Conservation (phyloP, 2,329 filamentous ascomycete species). For the Paramyrothecium roridum region DNA sequence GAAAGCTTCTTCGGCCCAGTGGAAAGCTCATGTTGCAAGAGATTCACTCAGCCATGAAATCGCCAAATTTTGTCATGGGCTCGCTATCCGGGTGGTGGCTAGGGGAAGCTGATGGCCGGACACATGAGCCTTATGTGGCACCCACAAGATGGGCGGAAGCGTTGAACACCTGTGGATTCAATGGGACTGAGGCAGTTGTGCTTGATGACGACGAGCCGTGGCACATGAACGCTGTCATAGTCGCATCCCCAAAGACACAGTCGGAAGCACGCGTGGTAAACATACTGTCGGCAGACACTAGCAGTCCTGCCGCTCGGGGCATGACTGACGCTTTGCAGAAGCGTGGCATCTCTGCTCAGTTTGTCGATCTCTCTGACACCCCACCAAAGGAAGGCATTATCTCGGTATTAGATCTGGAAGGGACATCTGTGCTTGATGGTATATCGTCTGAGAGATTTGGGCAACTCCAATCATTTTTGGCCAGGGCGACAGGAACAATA, state of each 20-base stretch:
- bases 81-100: background rate
- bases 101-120: background rate
- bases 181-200: background rate
- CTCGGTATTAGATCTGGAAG: too few species aligned
- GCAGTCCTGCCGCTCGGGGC: too few species aligned
- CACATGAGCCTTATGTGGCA: background rate
- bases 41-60: conserved; percentile 12
- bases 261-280: too few species aligned
- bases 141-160: background rate
- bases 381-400: too few species aligned
- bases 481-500: background rate
- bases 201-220: too few species aligned
- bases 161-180: background rate
- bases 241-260: too few species aligned
- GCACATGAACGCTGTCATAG: too few species aligned
- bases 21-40: conserved; percentile 4
- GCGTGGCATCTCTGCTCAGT: too few species aligned
- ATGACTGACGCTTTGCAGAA: too few species aligned
- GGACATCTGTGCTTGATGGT: too few species aligned
- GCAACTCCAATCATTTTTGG: background rate
- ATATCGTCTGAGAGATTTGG: background rate
- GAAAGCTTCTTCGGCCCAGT: conserved; percentile 12
- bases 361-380: too few species aligned
- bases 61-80: conserved; percentile 11
- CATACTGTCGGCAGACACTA: too few species aligned